Percentiles rank a stretch among this genome's conserved stretches.
These are phyloP conservation scores for Blastocystis sp. DNA, from an alignment of 352 stramenopile genomes.

Conservation along the genomic window DNA sequence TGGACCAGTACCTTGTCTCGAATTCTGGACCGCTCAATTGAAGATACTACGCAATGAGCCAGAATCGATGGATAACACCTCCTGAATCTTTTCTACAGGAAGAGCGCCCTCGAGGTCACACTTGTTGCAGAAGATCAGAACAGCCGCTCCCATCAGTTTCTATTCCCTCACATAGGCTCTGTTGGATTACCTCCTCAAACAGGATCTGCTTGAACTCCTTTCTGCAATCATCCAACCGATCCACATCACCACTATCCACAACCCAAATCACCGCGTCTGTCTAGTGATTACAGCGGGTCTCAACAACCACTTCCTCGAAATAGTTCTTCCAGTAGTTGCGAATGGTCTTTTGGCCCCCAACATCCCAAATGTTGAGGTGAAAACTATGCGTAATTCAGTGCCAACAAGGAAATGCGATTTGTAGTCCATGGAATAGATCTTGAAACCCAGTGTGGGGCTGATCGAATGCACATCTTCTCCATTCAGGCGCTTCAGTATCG, in stretches of 20 bases:
- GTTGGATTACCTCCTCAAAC: conserved; percentile 78
- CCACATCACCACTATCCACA: conserved; percentile 89
- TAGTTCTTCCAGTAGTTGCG: conserved; percentile 99
- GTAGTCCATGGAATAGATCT: conserved; percentile 97
- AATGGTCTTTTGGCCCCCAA: conserved; percentile 97
- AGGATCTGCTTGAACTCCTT: conserved; percentile 83
- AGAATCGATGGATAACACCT: conserved; percentile 70
- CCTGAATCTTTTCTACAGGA: conserved; percentile 83
- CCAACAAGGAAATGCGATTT: conserved; percentile 75
- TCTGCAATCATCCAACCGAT: conserved; percentile 88
- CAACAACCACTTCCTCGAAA: conserved; percentile 84
- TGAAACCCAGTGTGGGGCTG: conserved; percentile 94
- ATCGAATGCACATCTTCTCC: conserved; percentile 92
- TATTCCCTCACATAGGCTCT: conserved; percentile 74
- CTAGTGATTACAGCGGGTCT: conserved; percentile 69
- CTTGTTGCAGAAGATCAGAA: conserved; percentile 99
- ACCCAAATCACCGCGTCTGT: conserved; percentile 99
- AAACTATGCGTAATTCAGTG: conserved; percentile 54
- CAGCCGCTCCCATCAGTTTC: conserved; percentile 91
- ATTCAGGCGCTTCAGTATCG: conserved; percentile 94
- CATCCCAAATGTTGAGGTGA: conserved; percentile 86
- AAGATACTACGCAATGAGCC: conserved; percentile 46
- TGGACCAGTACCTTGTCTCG: conserved; percentile 79
- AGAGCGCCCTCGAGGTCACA: conserved; percentile 90
- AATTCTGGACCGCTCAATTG: conserved; percentile 68